phyloP scores from a whole-genome alignment of 1,284 basidiomycete species.

The Trichosporon sp. region DNA sequence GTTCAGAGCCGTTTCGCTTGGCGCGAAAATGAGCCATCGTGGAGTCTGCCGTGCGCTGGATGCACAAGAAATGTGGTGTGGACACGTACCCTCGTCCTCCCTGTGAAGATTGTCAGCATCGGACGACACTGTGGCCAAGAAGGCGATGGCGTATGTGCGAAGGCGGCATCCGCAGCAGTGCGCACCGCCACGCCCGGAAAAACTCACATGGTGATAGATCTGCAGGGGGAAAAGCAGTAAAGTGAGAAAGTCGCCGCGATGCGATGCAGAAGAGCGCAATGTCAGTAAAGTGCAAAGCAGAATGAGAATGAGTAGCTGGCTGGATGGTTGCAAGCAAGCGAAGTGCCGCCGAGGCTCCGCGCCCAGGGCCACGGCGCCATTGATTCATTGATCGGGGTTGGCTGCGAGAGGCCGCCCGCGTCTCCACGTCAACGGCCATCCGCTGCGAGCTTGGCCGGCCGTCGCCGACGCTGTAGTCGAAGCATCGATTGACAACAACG shows the following conservation, averaged over 20 bases:
- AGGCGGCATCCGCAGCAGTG: neutral
- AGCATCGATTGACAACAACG: neutral
- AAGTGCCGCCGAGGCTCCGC: neutral
- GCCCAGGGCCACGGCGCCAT: neutral
- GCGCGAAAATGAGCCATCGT: neutral
- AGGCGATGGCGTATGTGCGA: neutral
- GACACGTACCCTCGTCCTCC: slow-evolving; percentile 43
- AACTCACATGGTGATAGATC: slow-evolving; percentile 8
- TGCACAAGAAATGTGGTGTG: neutral
- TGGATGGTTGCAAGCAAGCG: neutral
- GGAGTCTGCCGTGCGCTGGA: neutral
- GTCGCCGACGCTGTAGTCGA: neutral
- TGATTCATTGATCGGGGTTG: neutral
- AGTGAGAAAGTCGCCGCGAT: neutral
- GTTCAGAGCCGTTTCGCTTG: neutral
- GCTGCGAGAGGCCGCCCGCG: neutral
- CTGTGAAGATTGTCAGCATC: slow-evolving; percentile 19
- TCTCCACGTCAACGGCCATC: neutral
- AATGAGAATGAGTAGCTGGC: no score
- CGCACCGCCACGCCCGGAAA: neutral
- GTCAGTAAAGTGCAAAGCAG: neutral
- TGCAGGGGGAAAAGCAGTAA: neutral
- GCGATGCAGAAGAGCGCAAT: neutral
- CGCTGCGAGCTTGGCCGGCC: neutral
- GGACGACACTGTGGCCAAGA: neutral